Percentiles rank a stretch among this genome's conserved stretches.
phyloP scores from a whole-genome alignment of 140 eudicot species.

The Erigeron philadelphicus region DNA sequence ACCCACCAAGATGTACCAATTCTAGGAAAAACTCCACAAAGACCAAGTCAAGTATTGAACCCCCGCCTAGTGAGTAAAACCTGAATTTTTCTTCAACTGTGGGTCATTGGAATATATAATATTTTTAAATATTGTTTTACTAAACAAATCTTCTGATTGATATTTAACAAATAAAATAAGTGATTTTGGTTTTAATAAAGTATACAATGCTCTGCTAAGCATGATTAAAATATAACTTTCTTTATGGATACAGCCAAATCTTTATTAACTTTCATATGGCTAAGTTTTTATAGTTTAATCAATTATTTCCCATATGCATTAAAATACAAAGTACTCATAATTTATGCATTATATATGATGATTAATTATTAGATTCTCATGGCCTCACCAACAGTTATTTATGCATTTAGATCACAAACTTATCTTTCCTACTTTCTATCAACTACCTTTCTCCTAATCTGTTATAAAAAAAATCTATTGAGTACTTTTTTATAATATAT shows the following conservation, averaged over 20 bases:
- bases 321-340: neutral
- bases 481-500: neutral
- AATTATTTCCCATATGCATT: neutral
- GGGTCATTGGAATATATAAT: too few species aligned
- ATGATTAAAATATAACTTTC: neutral
- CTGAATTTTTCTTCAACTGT: too few species aligned
- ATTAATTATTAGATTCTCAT: neutral
- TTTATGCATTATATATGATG: neutral
- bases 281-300: neutral
- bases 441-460: constrained; percentile 3
- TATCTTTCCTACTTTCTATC: constrained; percentile 3
- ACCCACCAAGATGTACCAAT: too few species aligned
- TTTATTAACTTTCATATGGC: constrained; percentile 1
- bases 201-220: neutral
- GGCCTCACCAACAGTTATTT: neutral
- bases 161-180: neutral
- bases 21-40: too few species aligned
- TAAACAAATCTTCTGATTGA: neutral
- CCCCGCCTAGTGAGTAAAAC: too few species aligned
- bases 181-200: neutral
- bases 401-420: neutral
- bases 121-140: neutral
- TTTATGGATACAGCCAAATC: neutral
- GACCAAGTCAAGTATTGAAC: too few species aligned
- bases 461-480: neutral